Conservation (phyloP, 345 rosid genomes). For the Citrus cavaleriei region DNA sequence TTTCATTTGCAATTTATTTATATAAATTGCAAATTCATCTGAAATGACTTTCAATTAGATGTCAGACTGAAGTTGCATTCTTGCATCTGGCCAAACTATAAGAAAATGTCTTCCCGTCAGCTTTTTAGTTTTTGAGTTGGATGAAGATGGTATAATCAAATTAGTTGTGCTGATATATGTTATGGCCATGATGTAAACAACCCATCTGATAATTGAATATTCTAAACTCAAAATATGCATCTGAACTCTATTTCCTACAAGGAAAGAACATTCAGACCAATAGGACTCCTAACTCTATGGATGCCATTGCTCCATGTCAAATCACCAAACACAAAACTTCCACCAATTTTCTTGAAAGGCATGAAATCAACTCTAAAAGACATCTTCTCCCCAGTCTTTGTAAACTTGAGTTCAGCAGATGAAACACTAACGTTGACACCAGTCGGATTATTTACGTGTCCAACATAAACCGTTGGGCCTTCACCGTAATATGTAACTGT, state of each 20-base stretch:
- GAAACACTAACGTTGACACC: constrained; percentile 37
- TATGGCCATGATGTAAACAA: background rate
- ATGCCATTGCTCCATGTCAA: constrained; percentile 47
- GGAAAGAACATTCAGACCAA: constrained; percentile 36
- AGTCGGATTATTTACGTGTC: constrained; percentile 21
- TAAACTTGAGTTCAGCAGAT: constrained; percentile 39
- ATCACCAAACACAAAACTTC: constrained; percentile 40
- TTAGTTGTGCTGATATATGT: background rate
- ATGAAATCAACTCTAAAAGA: constrained; percentile 36
- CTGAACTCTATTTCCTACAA: constrained; percentile 5
- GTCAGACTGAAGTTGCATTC: background rate
- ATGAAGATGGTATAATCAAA: background rate
- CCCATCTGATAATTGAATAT: background rate
- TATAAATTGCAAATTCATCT: background rate
- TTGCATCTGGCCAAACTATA: background rate
- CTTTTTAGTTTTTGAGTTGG: background rate
- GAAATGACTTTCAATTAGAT: background rate
- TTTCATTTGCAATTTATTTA: background rate
- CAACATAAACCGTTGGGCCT: constrained; percentile 29
- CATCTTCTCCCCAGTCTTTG: constrained; percentile 30
- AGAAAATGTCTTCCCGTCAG: background rate
- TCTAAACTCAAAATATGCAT: background rate
- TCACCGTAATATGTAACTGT: constrained; percentile 43
- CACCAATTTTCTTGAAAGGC: constrained; percentile 32
- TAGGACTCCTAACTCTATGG: constrained; percentile 40